Percentiles rank a stretch among this genome's conserved stretches.
phyloP scores from a whole-genome alignment of 352 stramenopile genomes.

The Pythium dissotocum region DNA sequence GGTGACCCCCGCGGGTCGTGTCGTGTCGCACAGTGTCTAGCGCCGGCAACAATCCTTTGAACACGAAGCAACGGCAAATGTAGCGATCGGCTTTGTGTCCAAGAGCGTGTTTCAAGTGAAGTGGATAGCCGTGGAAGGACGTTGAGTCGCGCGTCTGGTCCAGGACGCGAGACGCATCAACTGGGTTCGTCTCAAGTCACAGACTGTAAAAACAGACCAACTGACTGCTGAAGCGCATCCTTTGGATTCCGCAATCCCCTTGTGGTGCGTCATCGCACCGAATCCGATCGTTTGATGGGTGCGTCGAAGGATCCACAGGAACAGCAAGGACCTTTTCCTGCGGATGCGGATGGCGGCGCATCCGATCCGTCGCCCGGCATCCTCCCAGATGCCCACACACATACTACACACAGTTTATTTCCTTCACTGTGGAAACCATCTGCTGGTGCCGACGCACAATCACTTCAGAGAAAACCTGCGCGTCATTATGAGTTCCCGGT shows the following conservation, averaged over 20 bases:
- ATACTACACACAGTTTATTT: too few species aligned
- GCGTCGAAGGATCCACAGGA: neutral
- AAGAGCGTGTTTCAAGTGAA: neutral
- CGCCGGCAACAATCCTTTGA: neutral
- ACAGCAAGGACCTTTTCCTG: too few species aligned
- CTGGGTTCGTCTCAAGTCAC: neutral
- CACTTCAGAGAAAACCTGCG: too few species aligned
- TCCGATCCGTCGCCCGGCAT: too few species aligned
- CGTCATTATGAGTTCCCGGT: too few species aligned
- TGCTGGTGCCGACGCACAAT: too few species aligned
- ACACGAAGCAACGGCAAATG: neutral
- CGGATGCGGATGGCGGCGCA: too few species aligned
- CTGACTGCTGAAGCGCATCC: neutral
- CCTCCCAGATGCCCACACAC: too few species aligned
- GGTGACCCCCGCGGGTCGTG: too few species aligned
- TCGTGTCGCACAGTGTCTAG: neutral
- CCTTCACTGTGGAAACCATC: too few species aligned
- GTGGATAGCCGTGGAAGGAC: neutral
- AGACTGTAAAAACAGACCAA: neutral
- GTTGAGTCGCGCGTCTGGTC: neutral
- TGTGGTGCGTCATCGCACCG: neutral
- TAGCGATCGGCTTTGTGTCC: neutral
- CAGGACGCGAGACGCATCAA: neutral
- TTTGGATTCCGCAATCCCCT: neutral
- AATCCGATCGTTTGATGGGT: neutral